Conservation (phyloP, 805 yeast species). For the Zygoascus ofunaensis region DNA sequence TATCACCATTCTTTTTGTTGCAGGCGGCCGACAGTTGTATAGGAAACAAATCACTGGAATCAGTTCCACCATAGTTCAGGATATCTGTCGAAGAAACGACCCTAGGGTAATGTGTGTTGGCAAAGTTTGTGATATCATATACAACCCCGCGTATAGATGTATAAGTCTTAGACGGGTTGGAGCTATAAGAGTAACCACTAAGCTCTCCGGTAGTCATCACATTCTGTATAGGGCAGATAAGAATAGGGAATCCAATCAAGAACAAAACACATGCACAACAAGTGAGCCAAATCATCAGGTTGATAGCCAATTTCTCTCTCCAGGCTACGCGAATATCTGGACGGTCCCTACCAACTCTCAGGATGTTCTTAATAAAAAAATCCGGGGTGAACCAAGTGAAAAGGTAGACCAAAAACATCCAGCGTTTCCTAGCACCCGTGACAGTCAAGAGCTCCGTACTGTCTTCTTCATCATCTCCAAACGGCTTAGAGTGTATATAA, state of each 20-base stretch:
- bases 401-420: constrained; percentile 32
- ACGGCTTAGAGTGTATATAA: constrained; percentile 22
- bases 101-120: constrained; percentile 32
- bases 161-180: constrained; percentile 26
- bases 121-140: constrained; percentile 32
- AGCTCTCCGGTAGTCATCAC: constrained; percentile 29
- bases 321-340: constrained; percentile 34
- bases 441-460: constrained; percentile 24
- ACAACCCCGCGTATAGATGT: constrained; percentile 33
- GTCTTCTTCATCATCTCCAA: constrained; percentile 27
- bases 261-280: constrained; percentile 28
- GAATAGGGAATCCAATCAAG: constrained; percentile 32
- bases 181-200: constrained; percentile 22
- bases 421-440: constrained; percentile 26
- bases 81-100: constrained; percentile 28
- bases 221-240: constrained; percentile 34
- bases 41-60: constrained; percentile 30
- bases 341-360: constrained; percentile 27
- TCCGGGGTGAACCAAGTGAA: constrained; percentile 37
- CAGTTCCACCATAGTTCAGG: constrained; percentile 32
- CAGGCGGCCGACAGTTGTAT: constrained; percentile 34
- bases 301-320: constrained; percentile 36
- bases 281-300: constrained; percentile 33
- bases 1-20: constrained; percentile 26
- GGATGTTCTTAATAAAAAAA: constrained; percentile 22